phyloP scores from a whole-genome alignment of 768 basidiomycete species.

The Lentinula sp. region DNA sequence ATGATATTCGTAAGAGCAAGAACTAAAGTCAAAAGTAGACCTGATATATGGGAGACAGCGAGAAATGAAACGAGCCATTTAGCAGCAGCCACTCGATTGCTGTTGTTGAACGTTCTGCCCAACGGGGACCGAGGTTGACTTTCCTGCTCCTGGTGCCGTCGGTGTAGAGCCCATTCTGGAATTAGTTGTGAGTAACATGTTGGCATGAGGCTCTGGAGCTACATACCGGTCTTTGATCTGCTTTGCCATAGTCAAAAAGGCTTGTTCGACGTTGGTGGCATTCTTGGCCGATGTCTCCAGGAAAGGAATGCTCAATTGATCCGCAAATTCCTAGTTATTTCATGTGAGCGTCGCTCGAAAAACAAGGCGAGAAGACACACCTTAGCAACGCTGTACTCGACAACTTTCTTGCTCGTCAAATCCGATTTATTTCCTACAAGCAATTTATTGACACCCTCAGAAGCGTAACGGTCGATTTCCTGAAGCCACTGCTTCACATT shows the following conservation, averaged over 20 bases:
- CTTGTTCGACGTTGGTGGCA: slow-evolving; percentile 97
- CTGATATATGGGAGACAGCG: not conserved
- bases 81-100: slow-evolving; percentile 76
- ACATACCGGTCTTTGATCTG: slow-evolving; percentile 87
- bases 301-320: slow-evolving; percentile 91
- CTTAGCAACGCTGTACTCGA: slow-evolving; percentile 86
- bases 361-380: slow-evolving; percentile 25
- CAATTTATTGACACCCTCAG: slow-evolving; percentile 97
- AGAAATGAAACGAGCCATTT: slow-evolving; percentile 18
- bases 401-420: slow-evolving; percentile 93
- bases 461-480: slow-evolving; percentile 93
- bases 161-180: slow-evolving; percentile 80
- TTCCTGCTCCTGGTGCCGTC: slow-evolving; percentile 66
- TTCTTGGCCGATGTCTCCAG: slow-evolving; percentile 99
- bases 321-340: slow-evolving; percentile 75
- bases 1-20: slow-evolving; percentile 12
- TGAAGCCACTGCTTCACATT: slow-evolving; percentile 96
- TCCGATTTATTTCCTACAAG: slow-evolving; percentile 99
- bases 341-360: slow-evolving; percentile 2
- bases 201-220: not conserved
- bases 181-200: not conserved
- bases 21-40: slow-evolving; percentile 9
- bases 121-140: slow-evolving; percentile 79
- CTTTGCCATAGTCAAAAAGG: slow-evolving; percentile 98
- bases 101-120: slow-evolving; percentile 81